phyloP scores from a whole-genome alignment of 139 green algal genomes.

The Limnomonas spitsbergensis region DNA sequence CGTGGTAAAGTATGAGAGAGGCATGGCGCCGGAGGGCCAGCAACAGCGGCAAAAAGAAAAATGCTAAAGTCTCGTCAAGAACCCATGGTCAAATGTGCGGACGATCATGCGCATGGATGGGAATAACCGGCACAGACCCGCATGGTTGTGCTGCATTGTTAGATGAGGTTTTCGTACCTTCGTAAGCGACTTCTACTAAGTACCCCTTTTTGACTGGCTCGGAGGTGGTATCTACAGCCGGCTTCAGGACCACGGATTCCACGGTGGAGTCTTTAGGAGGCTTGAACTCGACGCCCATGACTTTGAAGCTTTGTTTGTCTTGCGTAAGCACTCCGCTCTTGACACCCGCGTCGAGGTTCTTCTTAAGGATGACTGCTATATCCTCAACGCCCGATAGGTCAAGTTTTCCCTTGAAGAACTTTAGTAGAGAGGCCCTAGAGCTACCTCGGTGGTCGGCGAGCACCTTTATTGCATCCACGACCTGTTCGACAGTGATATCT shows the following conservation, averaged over 20 bases:
- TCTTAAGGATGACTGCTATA: background rate
- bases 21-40: too few species aligned
- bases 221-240: background rate
- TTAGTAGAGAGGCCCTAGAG: background rate
- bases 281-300: background rate
- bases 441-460: background rate
- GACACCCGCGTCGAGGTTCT: background rate
- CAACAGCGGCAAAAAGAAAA: too few species aligned
- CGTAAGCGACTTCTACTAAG: background rate
- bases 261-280: background rate
- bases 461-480: background rate
- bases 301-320: slow-evolving; percentile 7
- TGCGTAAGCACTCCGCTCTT: background rate
- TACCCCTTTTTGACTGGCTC: background rate
- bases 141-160: too few species aligned
- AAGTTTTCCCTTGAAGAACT: background rate
- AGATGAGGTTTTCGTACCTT: too few species aligned
- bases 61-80: too few species aligned
- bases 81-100: too few species aligned
- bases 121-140: too few species aligned
- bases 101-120: too few species aligned
- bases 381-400: background rate
- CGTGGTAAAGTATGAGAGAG: too few species aligned
- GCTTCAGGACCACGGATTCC: background rate
- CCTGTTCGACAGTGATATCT: too few species aligned